A percentile compares a stretch with the other conserved stretches of the same genome.
phyloP scores from a whole-genome alignment of 768 basidiomycete genomes.

The Hypsizygus marmoreus region DNA sequence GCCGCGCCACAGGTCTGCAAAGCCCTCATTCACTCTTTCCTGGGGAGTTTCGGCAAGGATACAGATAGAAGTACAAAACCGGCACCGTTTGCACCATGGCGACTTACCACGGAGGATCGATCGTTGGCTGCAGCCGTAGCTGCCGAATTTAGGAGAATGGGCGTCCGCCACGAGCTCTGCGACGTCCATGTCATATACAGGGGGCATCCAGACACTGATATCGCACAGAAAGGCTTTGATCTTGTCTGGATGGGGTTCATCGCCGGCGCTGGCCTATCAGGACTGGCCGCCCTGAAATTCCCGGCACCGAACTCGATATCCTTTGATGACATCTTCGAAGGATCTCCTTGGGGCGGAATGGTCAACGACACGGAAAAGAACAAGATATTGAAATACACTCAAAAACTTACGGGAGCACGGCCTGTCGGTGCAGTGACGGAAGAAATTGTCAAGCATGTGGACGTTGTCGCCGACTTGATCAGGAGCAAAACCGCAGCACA shows the following conservation, averaged over 20 bases:
- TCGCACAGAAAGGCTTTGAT: neutral
- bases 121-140: conserved; percentile 24
- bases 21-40: conserved; percentile 26
- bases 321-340: neutral
- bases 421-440: neutral
- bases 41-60: conserved; percentile 8
- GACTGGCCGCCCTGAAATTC: neutral
- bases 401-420: too few species aligned
- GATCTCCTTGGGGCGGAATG: neutral
- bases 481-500: neutral
- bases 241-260: neutral
- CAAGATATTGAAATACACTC: neutral
- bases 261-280: neutral
- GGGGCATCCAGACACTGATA: neutral
- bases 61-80: neutral
- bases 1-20: conserved; percentile 30
- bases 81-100: conserved; percentile 20
- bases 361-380: neutral
- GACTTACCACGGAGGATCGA: conserved; percentile 22
- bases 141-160: conserved; percentile 25
- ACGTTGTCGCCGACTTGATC: neutral
- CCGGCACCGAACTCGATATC: neutral
- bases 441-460: neutral
- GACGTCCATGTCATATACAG: conserved; percentile 17
- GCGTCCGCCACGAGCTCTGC: conserved; percentile 24